phyloP scores from a whole-genome alignment of 768 basidiomycete genomes.

The Pleurotus eryngii region DNA sequence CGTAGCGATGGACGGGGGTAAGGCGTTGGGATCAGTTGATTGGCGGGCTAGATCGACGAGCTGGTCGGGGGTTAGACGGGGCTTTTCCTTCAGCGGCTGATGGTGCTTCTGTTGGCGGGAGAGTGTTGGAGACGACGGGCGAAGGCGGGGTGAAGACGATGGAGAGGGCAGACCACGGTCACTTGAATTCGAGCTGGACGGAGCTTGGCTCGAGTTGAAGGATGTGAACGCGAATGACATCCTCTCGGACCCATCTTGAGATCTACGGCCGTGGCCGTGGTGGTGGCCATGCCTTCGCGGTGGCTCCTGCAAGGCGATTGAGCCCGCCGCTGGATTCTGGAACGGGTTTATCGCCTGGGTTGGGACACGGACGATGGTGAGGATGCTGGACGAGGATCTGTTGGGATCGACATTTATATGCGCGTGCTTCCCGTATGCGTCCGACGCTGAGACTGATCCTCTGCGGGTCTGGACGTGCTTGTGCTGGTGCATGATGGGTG shows the following conservation, averaged over 20 bases:
- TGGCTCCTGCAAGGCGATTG: conserved; percentile 27
- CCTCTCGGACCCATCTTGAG: conserved; percentile 24
- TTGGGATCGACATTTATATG: conserved; percentile 48
- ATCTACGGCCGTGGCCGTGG: conserved; percentile 28
- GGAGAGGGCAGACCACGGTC: conserved; percentile 31
- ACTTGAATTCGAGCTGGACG: conserved; percentile 22
- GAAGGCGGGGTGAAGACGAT: conserved; percentile 38
- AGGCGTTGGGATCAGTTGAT: conserved; percentile 39
- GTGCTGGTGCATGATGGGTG: background rate
- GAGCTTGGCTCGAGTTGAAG: conserved; percentile 35
- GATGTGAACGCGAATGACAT: conserved; percentile 68
- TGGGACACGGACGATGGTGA: conserved; percentile 74
- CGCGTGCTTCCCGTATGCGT: conserved; percentile 62
- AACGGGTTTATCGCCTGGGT: too few relatives aligned
- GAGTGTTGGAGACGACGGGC: conserved; percentile 44
- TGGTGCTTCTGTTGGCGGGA: conserved; percentile 17
- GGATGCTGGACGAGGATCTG: conserved; percentile 55
- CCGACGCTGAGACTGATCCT: conserved; percentile 65
- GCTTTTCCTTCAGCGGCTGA: conserved; percentile 34
- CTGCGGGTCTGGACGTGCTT: conserved; percentile 48
- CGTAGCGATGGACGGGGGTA: conserved; percentile 10
- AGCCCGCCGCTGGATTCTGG: background rate
- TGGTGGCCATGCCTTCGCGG: conserved; percentile 26
- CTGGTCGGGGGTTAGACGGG: conserved; percentile 67
- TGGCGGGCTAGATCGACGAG: conserved; percentile 70